Conservation (phyloP, 2,329 filamentous ascomycete genomes). For the Neonectria faginata region DNA sequence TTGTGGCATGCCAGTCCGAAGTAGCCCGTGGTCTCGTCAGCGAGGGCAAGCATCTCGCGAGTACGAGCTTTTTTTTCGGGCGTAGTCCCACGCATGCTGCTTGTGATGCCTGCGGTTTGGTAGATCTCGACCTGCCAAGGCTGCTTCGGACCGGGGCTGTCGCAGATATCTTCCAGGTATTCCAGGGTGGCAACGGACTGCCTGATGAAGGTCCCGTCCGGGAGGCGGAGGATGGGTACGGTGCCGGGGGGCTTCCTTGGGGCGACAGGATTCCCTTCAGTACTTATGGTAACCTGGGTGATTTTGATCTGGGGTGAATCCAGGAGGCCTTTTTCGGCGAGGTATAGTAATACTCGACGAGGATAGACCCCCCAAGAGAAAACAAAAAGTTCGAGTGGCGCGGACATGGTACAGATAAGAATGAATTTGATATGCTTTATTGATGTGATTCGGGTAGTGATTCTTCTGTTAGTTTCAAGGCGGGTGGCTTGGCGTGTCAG, state of each 20-base stretch:
- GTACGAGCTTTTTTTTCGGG: conserved; percentile 26
- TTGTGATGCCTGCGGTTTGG: not conserved
- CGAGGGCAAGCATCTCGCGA: conserved; percentile 30
- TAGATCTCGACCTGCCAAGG: conserved; percentile 28
- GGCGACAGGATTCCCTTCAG: not conserved
- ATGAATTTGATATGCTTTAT: not conserved
- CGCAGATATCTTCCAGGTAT: conserved; percentile 37
- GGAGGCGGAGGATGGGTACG: conserved; percentile 27
- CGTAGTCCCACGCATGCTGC: conserved; percentile 16
- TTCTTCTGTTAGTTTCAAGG: not conserved
- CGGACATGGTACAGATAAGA: conserved; percentile 10
- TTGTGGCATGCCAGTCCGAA: conserved; percentile 38
- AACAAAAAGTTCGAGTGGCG: conserved; percentile 30
- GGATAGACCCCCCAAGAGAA: conserved; percentile 33
- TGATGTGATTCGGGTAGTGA: not conserved
- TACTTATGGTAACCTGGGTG: conserved; percentile 1
- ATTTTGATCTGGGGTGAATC: conserved; percentile 23
- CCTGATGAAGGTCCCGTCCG: conserved; percentile 36
- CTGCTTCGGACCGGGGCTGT: conserved; percentile 9
- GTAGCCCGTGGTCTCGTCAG: conserved; percentile 27
- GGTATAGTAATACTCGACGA: conserved; percentile 31
- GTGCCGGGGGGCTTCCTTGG: conserved; percentile 31
- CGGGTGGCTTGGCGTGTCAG: too few relatives aligned
- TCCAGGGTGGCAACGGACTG: conserved; percentile 34
- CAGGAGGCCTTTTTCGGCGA: conserved; percentile 26